Evolutionary conservation across 306 rosid species (phyloP), one percentile per base, ranked within the genome.

Genomic region (Carpinus viminea): DNA sequence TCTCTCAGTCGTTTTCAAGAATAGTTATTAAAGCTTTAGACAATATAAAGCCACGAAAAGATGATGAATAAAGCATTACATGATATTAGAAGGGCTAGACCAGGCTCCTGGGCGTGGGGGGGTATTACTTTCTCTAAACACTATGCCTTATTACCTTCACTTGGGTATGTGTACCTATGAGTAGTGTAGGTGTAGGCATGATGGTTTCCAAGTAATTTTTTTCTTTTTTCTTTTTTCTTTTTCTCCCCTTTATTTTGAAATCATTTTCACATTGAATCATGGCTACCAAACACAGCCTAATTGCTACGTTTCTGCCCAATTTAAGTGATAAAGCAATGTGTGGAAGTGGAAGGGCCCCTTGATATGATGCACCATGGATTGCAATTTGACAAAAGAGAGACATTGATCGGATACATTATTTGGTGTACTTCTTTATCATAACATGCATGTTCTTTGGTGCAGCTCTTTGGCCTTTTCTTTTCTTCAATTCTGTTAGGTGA

Each of bases 291-390:
- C 68, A 61, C 71, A 61, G 7, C 24, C 17, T 41, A 41, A 41
- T 41, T 41, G 7, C 8, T 41, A 41, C 5, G 45, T 41, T 41
- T 41, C 8, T 5, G 45, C 45, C 7, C 45, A 41, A 41, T 41
- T 34, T 6, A 51, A 71, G 54, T 59, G 54, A 15, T 36, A 72
- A 70, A 55, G 61, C 66, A 51, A 16, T 64, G 51, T 41, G 43
- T 8, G 24, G 56, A 52, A 18, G 56, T 18, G 12, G 34, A 50
- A 41, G 78, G 79, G 82, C 24, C 73, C 74, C 77, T 74, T 70
- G 86, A 77, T 9, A 55, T 56, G 69, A 77, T 77, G 76, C 46
- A 46, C 51, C 46, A 60, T 77, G 82, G 76, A 82, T 65, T n/a
- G 45, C 54, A 26, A 41, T 21, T 48, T 81, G 72, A 64, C 70